phyloP scores from a whole-genome alignment of 306 rosid species.

The Rubus idaeus region DNA sequence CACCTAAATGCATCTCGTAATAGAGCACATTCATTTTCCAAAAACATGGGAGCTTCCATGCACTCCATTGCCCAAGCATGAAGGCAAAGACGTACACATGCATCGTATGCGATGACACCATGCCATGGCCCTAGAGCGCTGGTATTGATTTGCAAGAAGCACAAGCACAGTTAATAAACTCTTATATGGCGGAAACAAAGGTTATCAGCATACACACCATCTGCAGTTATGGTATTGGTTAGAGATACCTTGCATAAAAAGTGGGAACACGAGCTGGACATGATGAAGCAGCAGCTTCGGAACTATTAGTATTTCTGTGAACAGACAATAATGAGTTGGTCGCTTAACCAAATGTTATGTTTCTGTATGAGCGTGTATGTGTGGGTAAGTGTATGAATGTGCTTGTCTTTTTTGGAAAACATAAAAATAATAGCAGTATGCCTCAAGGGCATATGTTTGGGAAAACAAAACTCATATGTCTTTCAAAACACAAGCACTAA shows the following conservation, averaged over 20 bases:
- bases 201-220: slow-evolving; percentile 18
- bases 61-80: slow-evolving; percentile 99
- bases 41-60: slow-evolving; percentile 96
- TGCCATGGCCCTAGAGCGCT: slow-evolving; percentile 98
- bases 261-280: slow-evolving; percentile 78
- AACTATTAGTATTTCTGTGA: slow-evolving; percentile 58
- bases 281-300: slow-evolving; percentile 62
- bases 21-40: slow-evolving; percentile 89
- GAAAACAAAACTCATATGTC: background rate
- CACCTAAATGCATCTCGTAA: slow-evolving; percentile 89
- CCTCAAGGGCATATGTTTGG: background rate
- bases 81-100: slow-evolving; percentile 95
- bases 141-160: slow-evolving; percentile 34
- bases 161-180: slow-evolving; percentile 25
- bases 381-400: background rate
- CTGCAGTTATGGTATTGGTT: background rate
- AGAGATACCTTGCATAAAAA: slow-evolving; percentile 82
- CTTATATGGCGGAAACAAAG: slow-evolving; percentile 7
- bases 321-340: slow-evolving; percentile 13
- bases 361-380: background rate
- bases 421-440: background rate
- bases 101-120: slow-evolving; percentile 87
- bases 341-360: background rate
- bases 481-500: background rate
- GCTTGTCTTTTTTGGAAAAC: background rate